Evolutionary conservation across 2,329 filamentous ascomycete species (phyloP).

Genomic region (Graphium sp.): DNA sequence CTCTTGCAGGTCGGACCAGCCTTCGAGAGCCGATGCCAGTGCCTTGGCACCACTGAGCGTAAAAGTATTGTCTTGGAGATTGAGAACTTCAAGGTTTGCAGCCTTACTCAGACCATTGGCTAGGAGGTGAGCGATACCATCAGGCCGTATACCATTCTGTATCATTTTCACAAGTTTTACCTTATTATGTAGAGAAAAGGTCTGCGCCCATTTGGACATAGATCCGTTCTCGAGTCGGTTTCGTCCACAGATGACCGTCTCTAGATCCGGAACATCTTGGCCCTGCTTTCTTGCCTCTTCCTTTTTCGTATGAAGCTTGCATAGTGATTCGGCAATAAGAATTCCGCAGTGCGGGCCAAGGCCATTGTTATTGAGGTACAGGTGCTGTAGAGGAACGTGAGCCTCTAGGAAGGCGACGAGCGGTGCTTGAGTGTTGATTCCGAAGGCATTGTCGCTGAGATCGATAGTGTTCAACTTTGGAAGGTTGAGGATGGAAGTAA

Average conservation of each 20-base stretch:
- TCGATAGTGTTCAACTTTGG: slow-evolving; percentile 82
- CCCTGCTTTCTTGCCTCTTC: slow-evolving; percentile 56
- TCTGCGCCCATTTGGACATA: slow-evolving; percentile 87
- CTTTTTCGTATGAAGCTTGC: slow-evolving; percentile 70
- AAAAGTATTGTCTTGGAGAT: slow-evolving; percentile 97
- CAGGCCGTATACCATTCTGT: slow-evolving; percentile 90
- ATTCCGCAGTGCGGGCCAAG: slow-evolving; percentile 84
- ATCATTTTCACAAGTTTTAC: slow-evolving; percentile 90
- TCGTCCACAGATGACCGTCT: slow-evolving; percentile 93
- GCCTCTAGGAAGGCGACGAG: slow-evolving; percentile 80
- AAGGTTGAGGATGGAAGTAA: slow-evolving; percentile 74
- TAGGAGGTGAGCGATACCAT: slow-evolving; percentile 73
- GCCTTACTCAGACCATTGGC: slow-evolving; percentile 62
- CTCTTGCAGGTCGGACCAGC: slow-evolving; percentile 64
- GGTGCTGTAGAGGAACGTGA: slow-evolving; percentile 79
- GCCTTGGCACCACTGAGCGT: slow-evolving; percentile 65
- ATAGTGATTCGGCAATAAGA: slow-evolving; percentile 75
- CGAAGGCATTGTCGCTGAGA: slow-evolving; percentile 95
- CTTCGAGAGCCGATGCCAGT: slow-evolving; percentile 55
- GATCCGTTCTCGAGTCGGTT: slow-evolving; percentile 92
- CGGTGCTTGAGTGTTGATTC: slow-evolving; percentile 83
- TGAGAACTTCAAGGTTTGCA: slow-evolving; percentile 53
- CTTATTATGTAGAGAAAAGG: slow-evolving; percentile 67
- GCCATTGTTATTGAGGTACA: slow-evolving; percentile 97
- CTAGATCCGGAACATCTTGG: slow-evolving; percentile 61